These are phyloP conservation scores for Epichloe sylvatica DNA, from an alignment of 2,329 filamentous ascomycete genomes.

Conservation along the genomic window DNA sequence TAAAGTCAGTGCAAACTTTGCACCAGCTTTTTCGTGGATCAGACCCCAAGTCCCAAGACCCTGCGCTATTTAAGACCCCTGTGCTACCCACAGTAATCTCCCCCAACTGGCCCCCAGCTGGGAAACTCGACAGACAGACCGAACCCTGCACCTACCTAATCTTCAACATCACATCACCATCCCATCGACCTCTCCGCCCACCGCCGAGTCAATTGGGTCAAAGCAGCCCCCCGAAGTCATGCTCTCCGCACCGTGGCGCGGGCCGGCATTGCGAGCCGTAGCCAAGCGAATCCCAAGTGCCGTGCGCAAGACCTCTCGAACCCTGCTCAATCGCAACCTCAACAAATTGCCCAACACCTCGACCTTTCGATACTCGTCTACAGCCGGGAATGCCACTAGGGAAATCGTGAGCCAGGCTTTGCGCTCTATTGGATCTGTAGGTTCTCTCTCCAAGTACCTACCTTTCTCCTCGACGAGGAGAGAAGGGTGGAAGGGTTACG, in stretches of 20 bases:
- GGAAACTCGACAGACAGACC: too few species aligned
- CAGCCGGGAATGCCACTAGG: background rate
- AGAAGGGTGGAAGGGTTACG: background rate
- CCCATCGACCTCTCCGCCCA: background rate
- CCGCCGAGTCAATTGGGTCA: constrained; percentile 12
- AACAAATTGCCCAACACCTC: background rate
- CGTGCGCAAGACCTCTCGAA: constrained; percentile 13
- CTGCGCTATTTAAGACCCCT: too few species aligned
- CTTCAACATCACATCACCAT: background rate
- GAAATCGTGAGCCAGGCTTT: background rate
- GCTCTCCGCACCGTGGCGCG: constrained; percentile 30
- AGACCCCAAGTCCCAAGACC: too few species aligned
- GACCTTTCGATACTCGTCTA: background rate
- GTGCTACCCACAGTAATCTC: too few species aligned
- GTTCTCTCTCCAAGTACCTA: background rate
- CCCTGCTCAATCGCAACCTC: background rate
- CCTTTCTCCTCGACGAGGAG: too few species aligned
- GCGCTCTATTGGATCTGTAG: background rate
- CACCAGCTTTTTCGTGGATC: too few species aligned
- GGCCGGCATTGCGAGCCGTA: constrained; percentile 23
- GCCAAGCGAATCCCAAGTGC: constrained; percentile 8
- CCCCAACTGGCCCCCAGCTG: too few species aligned
- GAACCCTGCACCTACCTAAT: background rate
- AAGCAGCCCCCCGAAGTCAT: constrained; percentile 17
- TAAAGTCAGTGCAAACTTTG: too few species aligned